Conservation (phyloP, 108 stramenopile genomes). For the Stephanodiscus minutulus region DNA sequence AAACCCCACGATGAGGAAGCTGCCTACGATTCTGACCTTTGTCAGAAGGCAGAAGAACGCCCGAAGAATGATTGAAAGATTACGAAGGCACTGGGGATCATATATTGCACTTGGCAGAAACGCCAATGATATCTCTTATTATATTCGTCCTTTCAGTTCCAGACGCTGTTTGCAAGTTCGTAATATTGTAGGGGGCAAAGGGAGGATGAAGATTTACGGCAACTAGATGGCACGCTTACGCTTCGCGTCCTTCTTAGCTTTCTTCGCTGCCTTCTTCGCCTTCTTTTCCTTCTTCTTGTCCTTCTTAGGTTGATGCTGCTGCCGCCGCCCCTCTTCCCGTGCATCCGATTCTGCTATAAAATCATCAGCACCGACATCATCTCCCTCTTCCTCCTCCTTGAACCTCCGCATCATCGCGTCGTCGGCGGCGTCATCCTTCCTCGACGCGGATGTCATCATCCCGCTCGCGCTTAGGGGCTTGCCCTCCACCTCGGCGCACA, state of each 20-base stretch:
- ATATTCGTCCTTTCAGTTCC: too few relatives aligned
- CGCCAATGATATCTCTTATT: too few relatives aligned
- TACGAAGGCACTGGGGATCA: too few relatives aligned
- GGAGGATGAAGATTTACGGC: too few relatives aligned
- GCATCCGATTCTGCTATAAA: constrained; percentile 17
- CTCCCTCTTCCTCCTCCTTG: background rate
- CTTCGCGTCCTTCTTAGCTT: constrained; percentile 17
- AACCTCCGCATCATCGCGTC: background rate
- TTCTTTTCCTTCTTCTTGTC: constrained; percentile 40
- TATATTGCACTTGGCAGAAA: too few relatives aligned
- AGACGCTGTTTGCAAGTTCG: too few relatives aligned
- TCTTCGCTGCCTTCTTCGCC: constrained; percentile 25
- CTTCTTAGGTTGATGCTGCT: constrained; percentile 9
- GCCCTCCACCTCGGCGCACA: constrained; percentile 29
- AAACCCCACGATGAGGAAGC: too few relatives aligned
- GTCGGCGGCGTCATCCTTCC: background rate
- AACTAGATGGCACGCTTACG: too few relatives aligned
- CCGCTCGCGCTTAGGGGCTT: constrained; percentile 9
- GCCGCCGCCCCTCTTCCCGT: background rate
- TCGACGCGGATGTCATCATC: background rate
- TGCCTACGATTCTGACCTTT: too few relatives aligned
- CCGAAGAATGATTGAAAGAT: too few relatives aligned
- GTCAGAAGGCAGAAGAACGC: too few relatives aligned
- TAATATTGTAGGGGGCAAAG: too few relatives aligned
- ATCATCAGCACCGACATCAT: constrained; percentile 18